A percentile compares a stretch with the other conserved stretches of the same genome.
Evolutionary conservation across 2,329 filamentous ascomycete genomes (phyloP).

Genomic region (Hortaea sp.): DNA sequence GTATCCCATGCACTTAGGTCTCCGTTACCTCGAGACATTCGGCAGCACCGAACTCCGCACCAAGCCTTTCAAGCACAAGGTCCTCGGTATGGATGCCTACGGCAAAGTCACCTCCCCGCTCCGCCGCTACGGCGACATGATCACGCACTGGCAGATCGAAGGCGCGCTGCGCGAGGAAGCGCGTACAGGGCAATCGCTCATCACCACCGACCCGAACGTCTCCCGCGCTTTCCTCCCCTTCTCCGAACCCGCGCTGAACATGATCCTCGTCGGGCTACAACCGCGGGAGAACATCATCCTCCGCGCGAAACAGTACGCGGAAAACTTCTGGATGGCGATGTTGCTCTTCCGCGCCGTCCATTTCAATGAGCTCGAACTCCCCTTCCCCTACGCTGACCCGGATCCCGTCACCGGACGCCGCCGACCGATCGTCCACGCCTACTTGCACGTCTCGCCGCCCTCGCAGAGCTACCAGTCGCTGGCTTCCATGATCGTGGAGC

Average conservation of each 20-base stretch:
- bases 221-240: slow-evolving; percentile 38
- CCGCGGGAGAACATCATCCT: slow-evolving; percentile 36
- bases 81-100: slow-evolving; percentile 45
- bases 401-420: slow-evolving; percentile 8
- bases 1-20: slow-evolving; percentile 28
- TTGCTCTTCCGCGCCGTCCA: slow-evolving; percentile 50
- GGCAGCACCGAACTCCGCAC: slow-evolving; percentile 37
- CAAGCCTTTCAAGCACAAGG: slow-evolving; percentile 38
- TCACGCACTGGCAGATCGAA: slow-evolving; percentile 56
- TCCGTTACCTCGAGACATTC: slow-evolving; percentile 31
- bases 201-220: slow-evolving; percentile 12
- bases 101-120: slow-evolving; percentile 52
- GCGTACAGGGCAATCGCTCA: slow-evolving; percentile 32
- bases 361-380: slow-evolving; percentile 41
- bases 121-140: slow-evolving; percentile 50
- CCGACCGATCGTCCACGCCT: slow-evolving; percentile 1
- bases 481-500: slow-evolving; percentile 10
- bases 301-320: slow-evolving; percentile 24
- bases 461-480: slow-evolving; percentile 3
- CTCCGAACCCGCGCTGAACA: slow-evolving; percentile 35
- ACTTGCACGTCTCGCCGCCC: slow-evolving; percentile 4
- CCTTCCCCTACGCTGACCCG: slow-evolving; percentile 15
- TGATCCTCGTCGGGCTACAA: slow-evolving; percentile 37
- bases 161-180: slow-evolving; percentile 49
- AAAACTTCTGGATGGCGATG: slow-evolving; percentile 41